Evolutionary conservation across 2,329 filamentous ascomycete genomes (phyloP), one percentile per base, ranked within the genome.

Genomic region (Penicillium psychrosexuale): DNA sequence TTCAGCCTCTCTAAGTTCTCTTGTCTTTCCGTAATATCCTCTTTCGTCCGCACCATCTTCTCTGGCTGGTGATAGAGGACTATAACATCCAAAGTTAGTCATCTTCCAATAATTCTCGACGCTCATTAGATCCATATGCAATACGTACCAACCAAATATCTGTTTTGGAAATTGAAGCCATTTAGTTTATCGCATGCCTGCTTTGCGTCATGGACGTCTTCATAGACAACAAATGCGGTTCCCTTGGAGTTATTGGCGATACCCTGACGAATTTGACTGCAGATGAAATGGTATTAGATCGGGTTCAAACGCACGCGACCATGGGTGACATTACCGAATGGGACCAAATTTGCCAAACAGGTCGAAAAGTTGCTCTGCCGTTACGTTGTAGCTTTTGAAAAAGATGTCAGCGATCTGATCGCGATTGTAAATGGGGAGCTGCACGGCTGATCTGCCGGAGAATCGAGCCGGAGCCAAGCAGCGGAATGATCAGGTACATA

Each of bases 81-180:
- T 74, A 50, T 15, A 42, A 17, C 5, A 44, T 27, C 13, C 28
- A 30, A 47, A 2, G 15, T 24, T 28, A 45, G 40, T 51, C 19
- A 55, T 28, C 40, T 27, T n/a, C 15, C 19, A 37, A 27, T n/a
- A 7, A 13, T 13, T 3, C n/a, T 19, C 11, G 34, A 15, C 24
- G 8, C 19, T 46, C 31, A 46, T n/a, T 27, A 28, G 33, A 44
- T 44, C 19, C 9, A 33, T 47, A 34, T 19, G 50, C 39, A 27
- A 47, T 47, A 85, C 90, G 59, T 84, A 95, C 91, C 91, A 71
- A 99, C 94, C 68, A 99, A 90, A 78, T 99, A 99, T 75, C 94
- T 89, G 80, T 93, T 96, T 82, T 99, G 94, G 77, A 99, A 99
- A 82, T 99, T 99, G 86, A 96, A 99, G 74, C 94, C 94, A 82